These are phyloP conservation scores for Cryptococcus maquisensis DNA, from an alignment of 1,284 basidiomycete genomes.

Conservation along the genomic window DNA sequence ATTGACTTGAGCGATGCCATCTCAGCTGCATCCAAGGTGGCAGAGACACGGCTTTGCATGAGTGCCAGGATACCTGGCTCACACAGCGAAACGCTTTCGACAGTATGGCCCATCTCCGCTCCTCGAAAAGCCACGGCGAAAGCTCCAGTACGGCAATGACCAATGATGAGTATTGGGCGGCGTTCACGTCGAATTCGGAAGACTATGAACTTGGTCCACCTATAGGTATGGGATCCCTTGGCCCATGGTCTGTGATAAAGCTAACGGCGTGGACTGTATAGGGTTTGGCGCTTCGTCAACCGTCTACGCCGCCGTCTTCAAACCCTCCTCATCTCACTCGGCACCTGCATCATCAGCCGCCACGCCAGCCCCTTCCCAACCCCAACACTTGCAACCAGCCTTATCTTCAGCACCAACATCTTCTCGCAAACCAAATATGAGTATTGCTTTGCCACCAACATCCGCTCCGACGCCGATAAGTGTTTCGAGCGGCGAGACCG, in stretches of 20 bases:
- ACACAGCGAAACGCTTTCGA: too few species aligned
- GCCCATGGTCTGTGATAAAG: neutral
- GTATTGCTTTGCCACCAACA: neutral
- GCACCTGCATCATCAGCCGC: constrained; percentile 1
- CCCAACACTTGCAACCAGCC: neutral
- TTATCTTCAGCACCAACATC: neutral
- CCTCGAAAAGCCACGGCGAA: too few species aligned
- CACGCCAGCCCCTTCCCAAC: neutral
- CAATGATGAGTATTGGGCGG: constrained; percentile 30
- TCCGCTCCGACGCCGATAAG: neutral
- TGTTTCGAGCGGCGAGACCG: constrained; percentile 5
- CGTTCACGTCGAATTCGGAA: constrained; percentile 26
- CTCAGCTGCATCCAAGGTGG: too few species aligned
- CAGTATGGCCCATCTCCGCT: too few species aligned
- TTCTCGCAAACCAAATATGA: constrained; percentile 1
- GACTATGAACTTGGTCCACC: constrained; percentile 37
- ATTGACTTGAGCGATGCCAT: too few species aligned
- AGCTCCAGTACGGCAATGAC: constrained; percentile 19
- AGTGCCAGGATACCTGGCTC: too few species aligned
- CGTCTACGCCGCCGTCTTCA: constrained; percentile 36
- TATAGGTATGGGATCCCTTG: constrained; percentile 24
- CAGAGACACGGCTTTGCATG: too few species aligned
- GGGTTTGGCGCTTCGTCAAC: constrained; percentile 44
- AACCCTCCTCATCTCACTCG: neutral
- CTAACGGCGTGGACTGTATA: constrained; percentile 12